Evolutionary conservation across 352 stramenopile species (phyloP), one percentile per base, ranked within the genome.

Genomic region (Phytophthora meadii): DNA sequence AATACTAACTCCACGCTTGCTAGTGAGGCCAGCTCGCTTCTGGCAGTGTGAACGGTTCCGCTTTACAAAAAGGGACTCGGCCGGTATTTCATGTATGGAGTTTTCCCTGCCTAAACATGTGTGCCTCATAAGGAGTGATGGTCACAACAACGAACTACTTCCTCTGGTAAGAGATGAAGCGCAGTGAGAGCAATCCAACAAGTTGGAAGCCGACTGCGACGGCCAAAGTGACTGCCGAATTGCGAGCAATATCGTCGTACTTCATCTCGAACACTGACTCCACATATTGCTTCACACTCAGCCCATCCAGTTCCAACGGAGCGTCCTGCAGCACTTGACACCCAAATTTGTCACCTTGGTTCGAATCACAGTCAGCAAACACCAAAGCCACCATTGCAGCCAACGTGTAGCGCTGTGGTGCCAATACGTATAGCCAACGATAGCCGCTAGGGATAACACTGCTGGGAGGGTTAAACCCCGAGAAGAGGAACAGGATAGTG

Each of bases 401-500:
- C 15, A 76, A 40, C 14, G 51, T 52, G 48, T 72, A 76, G 27
- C 55, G 36, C 24, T 68, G 67, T 3, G 67, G 71, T 11, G 60
- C 36, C 17, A 76, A 27, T 24, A 44, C 44, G 45, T 79, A 52
- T 9, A 73, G 48, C 65, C 65, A 74, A 25, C 30, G 54, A 45
- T 70, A 74, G 14, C 65, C 65, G 9, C 12, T 15, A 19, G 72
- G 58, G 41, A 77, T 74, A 34, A 45, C 22, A 19, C 30, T 61
- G 17, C 59, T 64, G 0, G 72, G 65, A 1, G 69, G 72, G 32
- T 76, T 81, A 46, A 79, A 82, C 5, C 77, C 77, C 37, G 63
- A 62, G 58, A 84, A 76, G 4, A 86, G 46, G 25, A 74, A 52
- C 42, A 85, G 73, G 40, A 87, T 55, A 7, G 58, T 70, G 28